These are phyloP conservation scores for Chrysoporthe austroafricana DNA, from an alignment of 2,329 filamentous ascomycete genomes.

Conservation along the genomic window DNA sequence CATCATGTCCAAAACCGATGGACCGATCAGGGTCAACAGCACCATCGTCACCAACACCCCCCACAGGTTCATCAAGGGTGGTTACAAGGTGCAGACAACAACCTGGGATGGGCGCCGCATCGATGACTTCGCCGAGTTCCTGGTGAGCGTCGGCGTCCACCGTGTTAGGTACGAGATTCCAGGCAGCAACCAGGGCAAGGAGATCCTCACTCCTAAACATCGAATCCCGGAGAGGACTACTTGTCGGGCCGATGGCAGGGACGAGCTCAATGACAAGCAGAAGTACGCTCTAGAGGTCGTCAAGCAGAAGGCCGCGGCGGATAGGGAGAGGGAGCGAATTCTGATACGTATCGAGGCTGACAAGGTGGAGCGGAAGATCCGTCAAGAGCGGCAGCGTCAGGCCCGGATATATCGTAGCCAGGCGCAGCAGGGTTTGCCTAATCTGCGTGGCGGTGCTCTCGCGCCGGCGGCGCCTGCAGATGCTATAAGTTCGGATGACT, in stretches of 20 bases:
- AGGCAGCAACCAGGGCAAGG: constrained; percentile 4
- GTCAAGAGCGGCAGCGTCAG: constrained; percentile 15
- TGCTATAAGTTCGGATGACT: no score
- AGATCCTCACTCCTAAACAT: constrained; percentile 10
- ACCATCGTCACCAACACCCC: constrained; percentile 30
- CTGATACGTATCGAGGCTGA: constrained; percentile 30
- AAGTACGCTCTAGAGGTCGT: constrained; percentile 4
- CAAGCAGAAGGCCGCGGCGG: no score
- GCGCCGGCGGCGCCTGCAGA: no score
- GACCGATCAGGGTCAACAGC: constrained; percentile 20
- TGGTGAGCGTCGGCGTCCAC: constrained; percentile 22
- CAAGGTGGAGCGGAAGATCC: constrained; percentile 25
- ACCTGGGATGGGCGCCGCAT: constrained; percentile 31
- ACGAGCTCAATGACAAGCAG: constrained; percentile 25
- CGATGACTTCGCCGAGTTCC: constrained; percentile 29
- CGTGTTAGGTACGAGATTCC: background rate
- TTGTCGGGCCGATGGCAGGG: background rate
- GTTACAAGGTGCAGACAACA: constrained; percentile 27
- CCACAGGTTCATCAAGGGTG: constrained; percentile 32
- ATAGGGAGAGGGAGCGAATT: constrained; percentile 14
- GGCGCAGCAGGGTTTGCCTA: background rate
- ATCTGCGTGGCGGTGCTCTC: no score
- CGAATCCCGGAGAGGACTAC: background rate
- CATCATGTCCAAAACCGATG: constrained; percentile 21
- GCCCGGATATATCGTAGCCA: background rate